Conservation (phyloP, 1,139 yeast genomes). For the Suhomyces kunorum region DNA sequence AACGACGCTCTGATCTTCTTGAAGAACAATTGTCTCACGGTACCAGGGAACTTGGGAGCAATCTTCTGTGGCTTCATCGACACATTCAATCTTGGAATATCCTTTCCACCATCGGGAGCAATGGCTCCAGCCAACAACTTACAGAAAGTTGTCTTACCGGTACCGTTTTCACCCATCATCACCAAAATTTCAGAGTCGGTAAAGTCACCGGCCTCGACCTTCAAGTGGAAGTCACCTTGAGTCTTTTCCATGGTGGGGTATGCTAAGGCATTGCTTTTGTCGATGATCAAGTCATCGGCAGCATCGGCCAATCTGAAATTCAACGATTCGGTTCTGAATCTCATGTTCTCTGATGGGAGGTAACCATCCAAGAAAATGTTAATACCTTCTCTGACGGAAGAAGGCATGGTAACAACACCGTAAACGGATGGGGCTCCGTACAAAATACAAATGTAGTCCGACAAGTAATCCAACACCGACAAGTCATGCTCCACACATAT, state of each 20-base stretch:
- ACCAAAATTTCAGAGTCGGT: conserved; percentile 96
- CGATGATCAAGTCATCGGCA: conserved; percentile 71
- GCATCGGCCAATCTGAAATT: conserved; percentile 96
- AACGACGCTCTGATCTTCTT: conserved; percentile 94
- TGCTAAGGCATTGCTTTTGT: conserved; percentile 72
- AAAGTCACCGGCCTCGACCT: conserved; percentile 83
- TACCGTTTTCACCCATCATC: conserved; percentile 99
- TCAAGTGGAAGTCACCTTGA: conserved; percentile 90
- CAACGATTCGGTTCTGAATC: conserved; percentile 93
- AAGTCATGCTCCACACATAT: conserved; percentile 98
- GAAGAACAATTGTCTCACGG: conserved; percentile 95
- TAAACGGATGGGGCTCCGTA: conserved; percentile 98
- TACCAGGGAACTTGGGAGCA: conserved; percentile 97
- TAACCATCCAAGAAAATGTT: conserved; percentile 97
- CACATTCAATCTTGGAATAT: conserved; percentile 84
- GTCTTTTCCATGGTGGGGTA: conserved; percentile 87
- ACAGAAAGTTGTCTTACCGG: conserved; percentile 98
- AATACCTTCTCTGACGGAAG: conserved; percentile 98
- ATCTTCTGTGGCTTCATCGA: conserved; percentile 99
- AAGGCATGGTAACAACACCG: conserved; percentile 95
- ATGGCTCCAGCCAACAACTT: conserved; percentile 90
- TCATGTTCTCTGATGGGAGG: conserved; percentile 93
- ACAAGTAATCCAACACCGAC: conserved; percentile 92
- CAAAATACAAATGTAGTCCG: conserved; percentile 92
- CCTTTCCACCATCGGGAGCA: conserved; percentile 75